These are phyloP conservation scores for Exobasidium rhododendri DNA, from an alignment of 1,284 basidiomycete genomes.

Conservation along the genomic window DNA sequence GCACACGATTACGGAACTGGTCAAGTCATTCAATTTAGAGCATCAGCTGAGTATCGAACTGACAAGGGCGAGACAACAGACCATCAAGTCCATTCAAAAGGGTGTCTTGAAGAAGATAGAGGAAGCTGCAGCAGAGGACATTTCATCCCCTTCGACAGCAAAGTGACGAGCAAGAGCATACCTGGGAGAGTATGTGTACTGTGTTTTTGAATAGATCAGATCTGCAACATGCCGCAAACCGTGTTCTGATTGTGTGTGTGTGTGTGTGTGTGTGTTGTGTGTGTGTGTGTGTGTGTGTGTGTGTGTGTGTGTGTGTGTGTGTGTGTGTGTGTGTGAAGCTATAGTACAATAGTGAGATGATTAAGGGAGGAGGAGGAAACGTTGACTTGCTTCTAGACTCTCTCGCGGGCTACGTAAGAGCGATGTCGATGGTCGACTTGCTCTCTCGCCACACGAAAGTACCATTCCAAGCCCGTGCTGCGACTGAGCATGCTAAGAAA, in stretches of 20 bases:
- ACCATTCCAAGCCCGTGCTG: constrained; percentile 43
- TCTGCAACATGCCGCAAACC: too few species aligned
- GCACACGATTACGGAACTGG: constrained; percentile 12
- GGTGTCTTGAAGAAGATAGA: constrained; percentile 10
- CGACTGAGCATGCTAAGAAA: constrained; percentile 44
- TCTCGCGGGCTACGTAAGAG: constrained; percentile 30
- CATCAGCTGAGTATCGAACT: constrained; percentile 24
- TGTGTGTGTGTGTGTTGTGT: too few species aligned
- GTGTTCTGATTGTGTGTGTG: too few species aligned
- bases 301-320: too few species aligned
- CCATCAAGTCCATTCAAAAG: constrained; percentile 1
- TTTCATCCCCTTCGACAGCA: too few species aligned
- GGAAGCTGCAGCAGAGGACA: constrained; percentile 9
- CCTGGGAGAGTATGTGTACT: too few species aligned
- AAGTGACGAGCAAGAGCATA: not conserved
- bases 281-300: too few species aligned
- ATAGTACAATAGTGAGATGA: too few species aligned
- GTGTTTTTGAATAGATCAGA: too few species aligned
- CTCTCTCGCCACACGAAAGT: constrained; percentile 50
- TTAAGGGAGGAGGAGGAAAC: too few species aligned
- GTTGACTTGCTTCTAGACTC: too few species aligned
- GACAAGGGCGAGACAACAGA: constrained; percentile 21
- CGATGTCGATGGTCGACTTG: constrained; percentile 3
- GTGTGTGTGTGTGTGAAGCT: too few species aligned
- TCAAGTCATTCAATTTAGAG: constrained; percentile 17